phyloP scores from a whole-genome alignment of 2,329 filamentous ascomycete genomes.

The Penicillium hesseltinei region DNA sequence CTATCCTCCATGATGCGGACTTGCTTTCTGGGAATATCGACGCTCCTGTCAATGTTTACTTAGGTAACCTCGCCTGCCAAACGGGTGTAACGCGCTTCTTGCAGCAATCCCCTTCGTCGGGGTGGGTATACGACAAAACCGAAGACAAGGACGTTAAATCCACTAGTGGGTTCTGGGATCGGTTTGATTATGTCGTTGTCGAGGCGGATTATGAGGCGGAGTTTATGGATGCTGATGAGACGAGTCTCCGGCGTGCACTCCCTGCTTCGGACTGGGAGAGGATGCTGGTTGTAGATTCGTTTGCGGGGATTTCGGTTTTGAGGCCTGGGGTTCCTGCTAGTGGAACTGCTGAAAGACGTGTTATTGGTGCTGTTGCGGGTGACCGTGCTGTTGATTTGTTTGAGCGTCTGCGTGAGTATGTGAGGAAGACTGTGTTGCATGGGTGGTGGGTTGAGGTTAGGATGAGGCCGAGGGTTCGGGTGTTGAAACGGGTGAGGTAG shows the following conservation, averaged over 20 bases:
- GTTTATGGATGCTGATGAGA: constrained; percentile 30
- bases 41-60: constrained; percentile 42
- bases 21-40: not conserved
- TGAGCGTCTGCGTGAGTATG: constrained; percentile 23
- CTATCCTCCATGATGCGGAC: not conserved
- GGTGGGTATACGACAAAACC: constrained; percentile 62
- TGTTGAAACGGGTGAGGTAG: constrained; percentile 38
- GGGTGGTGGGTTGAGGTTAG: constrained; percentile 57
- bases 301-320: constrained; percentile 51
- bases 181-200: constrained; percentile 59
- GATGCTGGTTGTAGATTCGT: constrained; percentile 51
- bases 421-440: constrained; percentile 35
- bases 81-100: constrained; percentile 63
- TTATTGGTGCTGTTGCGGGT: constrained; percentile 37
- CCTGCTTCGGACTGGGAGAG: constrained; percentile 49
- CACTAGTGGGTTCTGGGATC: constrained; percentile 55
- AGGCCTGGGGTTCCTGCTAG: constrained; percentile 39
- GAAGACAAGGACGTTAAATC: constrained; percentile 50
- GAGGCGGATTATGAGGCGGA: constrained; percentile 42
- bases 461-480: constrained; percentile 54
- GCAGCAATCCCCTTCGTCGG: constrained; percentile 36
- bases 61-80: constrained; percentile 63
- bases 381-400: constrained; percentile 31
- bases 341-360: constrained; percentile 33
- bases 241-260: constrained; percentile 37